Base-by-base conservation (phyloP, 2,329 filamentous ascomycete genomes). In the Sphaerulina vaccinii region DNA sequence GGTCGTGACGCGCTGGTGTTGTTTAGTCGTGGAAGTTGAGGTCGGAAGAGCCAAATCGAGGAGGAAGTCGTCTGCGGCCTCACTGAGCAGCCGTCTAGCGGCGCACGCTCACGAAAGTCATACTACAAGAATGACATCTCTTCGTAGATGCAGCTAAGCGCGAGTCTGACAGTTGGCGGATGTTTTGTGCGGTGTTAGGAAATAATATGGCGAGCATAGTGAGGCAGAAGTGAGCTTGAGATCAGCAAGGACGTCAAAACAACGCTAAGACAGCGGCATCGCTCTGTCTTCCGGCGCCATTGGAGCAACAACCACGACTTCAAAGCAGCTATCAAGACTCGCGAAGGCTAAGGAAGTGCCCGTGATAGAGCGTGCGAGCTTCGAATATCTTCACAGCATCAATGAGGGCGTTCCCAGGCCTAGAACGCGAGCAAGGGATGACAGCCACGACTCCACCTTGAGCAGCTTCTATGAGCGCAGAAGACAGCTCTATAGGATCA, bases 81-180 rank as follows among this genome's bases (percentile, higher is more conserved):
- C 42, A 45, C 39, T 43, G 44, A 39, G 22, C 44, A 32, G 40
- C 44, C 21, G 35, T 22, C 22, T 23, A 16, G 23, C 42, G 44
- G 18, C 44, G 51, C 44, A 37, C 33, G 44, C 39, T 21, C 39
- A 41, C 24, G 33, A 33, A 45, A 33, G n/a, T 36, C n/a, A 23
- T 19, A 35, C 32, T 5, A 23, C 16, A 13, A 45, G 42, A 5
- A 23, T 22, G 16, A n/a, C 10, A 9, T 19, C 13, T 15, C 6
- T 19, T 35, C 42, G 16, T 2, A 8, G 42, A 35, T 45, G 42
- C 29, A 45, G 27, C 42, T 18, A 16, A 21, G 27, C 29, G 23
- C 10, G 15, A 19, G 18, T 45, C 29, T 40, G 45, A 15, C n/a
- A 23, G 36, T 24, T 24, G 19, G 36, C 10, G 36, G 36, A 16